phyloP scores from a whole-genome alignment of 2,329 filamentous ascomycete genomes.

The Cryphonectria parasitica region DNA sequence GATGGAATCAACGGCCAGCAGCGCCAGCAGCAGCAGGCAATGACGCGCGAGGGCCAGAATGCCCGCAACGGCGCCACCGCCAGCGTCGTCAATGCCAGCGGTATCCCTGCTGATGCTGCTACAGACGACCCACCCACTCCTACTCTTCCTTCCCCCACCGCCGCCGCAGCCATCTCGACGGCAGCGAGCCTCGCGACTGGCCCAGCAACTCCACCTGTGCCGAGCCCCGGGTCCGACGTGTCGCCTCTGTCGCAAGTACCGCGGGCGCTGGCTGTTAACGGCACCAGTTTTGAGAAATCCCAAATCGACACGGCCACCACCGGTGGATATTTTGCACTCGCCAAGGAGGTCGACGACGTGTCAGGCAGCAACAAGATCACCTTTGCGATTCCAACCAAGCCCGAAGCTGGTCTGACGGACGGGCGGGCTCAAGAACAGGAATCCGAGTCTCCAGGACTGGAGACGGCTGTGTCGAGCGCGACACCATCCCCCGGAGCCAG shows the following conservation, averaged over 20 bases:
- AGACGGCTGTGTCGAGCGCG: slow-evolving; percentile 23
- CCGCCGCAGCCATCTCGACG: neutral
- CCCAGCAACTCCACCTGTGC: slow-evolving; percentile 25
- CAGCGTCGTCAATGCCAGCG: neutral
- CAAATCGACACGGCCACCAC: neutral
- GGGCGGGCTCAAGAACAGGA: neutral
- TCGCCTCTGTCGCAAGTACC: slow-evolving; percentile 45
- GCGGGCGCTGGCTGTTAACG: slow-evolving; percentile 34
- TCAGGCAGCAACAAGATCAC: slow-evolving; percentile 23
- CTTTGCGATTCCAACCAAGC: slow-evolving; percentile 26
- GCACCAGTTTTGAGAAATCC: neutral
- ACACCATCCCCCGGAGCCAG: slow-evolving; percentile 22
- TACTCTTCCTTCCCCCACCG: neutral
- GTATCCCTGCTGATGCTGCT: neutral
- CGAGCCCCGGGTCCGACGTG: slow-evolving; percentile 47
- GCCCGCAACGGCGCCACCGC: neutral
- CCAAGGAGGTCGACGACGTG: neutral
- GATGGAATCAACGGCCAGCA: neutral
- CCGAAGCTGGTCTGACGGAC: slow-evolving; percentile 4
- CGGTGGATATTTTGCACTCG: slow-evolving; percentile 23
- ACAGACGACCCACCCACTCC: neutral
- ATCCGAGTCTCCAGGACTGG: slow-evolving; percentile 16
- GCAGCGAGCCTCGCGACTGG: slow-evolving; percentile 30
- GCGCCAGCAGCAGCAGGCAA: neutral
- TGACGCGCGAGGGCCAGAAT: slow-evolving; percentile 2